Percentiles rank a stretch among this genome's conserved stretches.
Evolutionary conservation across 306 rosid genomes (phyloP).

Genomic region (Ammopiptanthus mongolicus): DNA sequence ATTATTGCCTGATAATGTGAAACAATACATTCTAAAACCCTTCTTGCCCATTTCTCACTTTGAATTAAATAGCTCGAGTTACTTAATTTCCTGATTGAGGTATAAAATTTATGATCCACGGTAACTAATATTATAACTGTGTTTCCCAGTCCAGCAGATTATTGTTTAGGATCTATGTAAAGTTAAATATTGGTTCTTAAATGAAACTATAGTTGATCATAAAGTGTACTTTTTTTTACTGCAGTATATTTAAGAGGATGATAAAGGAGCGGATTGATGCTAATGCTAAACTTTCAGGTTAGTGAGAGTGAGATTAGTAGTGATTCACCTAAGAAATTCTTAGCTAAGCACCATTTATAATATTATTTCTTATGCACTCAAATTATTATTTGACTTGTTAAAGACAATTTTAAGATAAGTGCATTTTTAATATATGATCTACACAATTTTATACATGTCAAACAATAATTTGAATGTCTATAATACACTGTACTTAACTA

Average conservation of each 20-base stretch:
- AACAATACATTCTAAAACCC: neutral
- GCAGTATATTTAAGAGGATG: slow-evolving; percentile 59
- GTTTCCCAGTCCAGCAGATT: neutral
- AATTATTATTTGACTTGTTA: no score
- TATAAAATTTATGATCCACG: neutral
- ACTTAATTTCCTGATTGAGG: neutral
- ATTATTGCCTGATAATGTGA: neutral
- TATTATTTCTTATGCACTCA: no score
- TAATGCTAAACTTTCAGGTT: slow-evolving; percentile 30
- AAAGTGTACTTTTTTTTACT: neutral
- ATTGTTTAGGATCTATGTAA: neutral
- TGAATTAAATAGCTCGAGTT: neutral
- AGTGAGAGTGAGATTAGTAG: neutral
- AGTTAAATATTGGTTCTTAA: neutral
- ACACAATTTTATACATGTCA: no score
- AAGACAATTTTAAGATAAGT: no score
- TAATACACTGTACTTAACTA: no score
- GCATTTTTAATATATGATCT: no score
- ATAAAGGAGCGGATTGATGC: slow-evolving; percentile 35
- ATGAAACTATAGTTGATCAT: neutral
- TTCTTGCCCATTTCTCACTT: neutral
- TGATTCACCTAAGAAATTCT: neutral
- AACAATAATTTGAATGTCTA: no score
- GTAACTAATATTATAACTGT: neutral
- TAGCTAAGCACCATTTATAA: no score